Evolutionary conservation across 129 eudicot genomes (phyloP), one percentile per base, ranked within the genome.

Genomic region (Centella asiatica): DNA sequence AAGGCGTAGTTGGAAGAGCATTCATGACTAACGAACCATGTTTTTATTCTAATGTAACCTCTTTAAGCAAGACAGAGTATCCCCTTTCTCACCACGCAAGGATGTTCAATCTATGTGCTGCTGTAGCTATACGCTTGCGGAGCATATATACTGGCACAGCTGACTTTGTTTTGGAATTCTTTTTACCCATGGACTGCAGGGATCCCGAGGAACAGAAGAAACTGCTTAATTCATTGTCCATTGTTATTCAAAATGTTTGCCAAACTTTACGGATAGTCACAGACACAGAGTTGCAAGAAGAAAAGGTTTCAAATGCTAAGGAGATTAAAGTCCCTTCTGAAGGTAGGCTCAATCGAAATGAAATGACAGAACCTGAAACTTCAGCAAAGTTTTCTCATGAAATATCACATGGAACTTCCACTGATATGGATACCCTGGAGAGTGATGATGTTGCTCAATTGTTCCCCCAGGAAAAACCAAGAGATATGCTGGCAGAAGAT

Each of bases 141-240:
- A 78, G 88, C 40, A 70, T 72, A 6, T 76, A 68, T 36, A 80
- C 84, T 32, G 77, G 75, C n/a, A 47, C 65, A 5, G 69, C 81
- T 34, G 97, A 90, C 67, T 86, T 83, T 77, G 97, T 90, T 18
- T 59, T 90, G 80, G 97, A 90, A 83, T 90, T 90, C 59, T 90
- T 90, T 67, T 70, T 90, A 72, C 97, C 95, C 0, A 55, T 63
- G 37, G 68, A 80, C 39, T 86, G 95, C 65, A 62, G 57, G 71
- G 77, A 69, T 42, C 78, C 67, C 1, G 80, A 77, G 57, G 94
- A 76, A 20, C 97, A 90, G 34, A 75, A 64, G 68, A 25, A 33
- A 36, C 65, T 86, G 73, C 81, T 90, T 57, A 76, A 66, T 68
- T 80, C 87, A 2, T 67, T 90, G 68, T 84, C 94, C 20, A 37